These are phyloP conservation scores for Ceratobasidium sp. DNA, from an alignment of 1,284 basidiomycete species.

Conservation along the genomic window DNA sequence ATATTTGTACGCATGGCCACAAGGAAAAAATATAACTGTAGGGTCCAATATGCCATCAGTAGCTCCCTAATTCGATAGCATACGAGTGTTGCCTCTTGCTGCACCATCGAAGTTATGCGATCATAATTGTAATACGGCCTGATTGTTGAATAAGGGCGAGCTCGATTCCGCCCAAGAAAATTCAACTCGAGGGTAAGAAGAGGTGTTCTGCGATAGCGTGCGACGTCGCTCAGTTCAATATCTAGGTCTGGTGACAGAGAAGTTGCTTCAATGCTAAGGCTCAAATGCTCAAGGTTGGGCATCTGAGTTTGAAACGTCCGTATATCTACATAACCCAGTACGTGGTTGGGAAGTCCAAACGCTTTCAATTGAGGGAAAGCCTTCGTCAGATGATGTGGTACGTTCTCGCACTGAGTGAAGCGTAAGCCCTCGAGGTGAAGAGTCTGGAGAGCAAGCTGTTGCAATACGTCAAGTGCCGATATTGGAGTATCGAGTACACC, in stretches of 20 bases:
- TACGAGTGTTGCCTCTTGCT: not conserved
- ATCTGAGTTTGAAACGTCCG: not conserved
- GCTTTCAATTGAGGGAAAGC: not conserved
- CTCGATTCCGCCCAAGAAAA: not conserved
- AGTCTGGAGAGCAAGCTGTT: not conserved
- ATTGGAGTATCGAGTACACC: not conserved
- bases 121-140: not conserved
- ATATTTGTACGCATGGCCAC: no score
- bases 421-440: not conserved
- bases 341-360: not conserved
- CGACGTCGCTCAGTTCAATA: not conserved
- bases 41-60: no score
- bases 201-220: not conserved
- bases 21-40: no score
- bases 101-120: not conserved
- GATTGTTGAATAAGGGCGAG: no score
- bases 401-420: not conserved
- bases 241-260: not conserved
- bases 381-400: not conserved
- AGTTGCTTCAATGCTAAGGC: not conserved
- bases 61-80: no score
- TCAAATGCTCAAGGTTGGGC: not conserved
- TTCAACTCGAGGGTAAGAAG: not conserved
- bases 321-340: not conserved
- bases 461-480: not conserved